These are phyloP conservation scores for Cairneyella variabilis DNA, from an alignment of 495 filamentous ascomycete genomes.

Conservation along the genomic window DNA sequence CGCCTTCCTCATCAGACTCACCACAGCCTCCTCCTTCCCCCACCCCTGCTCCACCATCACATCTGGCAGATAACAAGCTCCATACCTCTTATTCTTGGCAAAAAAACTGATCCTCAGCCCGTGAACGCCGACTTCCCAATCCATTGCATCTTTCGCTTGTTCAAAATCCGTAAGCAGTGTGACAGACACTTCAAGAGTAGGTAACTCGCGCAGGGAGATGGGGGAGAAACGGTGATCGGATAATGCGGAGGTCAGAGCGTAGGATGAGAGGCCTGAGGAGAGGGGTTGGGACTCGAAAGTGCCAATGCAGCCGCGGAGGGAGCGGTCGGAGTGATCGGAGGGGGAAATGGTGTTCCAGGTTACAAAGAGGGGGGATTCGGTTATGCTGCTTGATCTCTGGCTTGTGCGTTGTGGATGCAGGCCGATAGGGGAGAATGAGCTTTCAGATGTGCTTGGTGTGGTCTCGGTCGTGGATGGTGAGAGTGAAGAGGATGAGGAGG, in stretches of 20 bases:
- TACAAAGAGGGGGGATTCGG: slow-evolving; percentile 74
- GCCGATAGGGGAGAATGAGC: slow-evolving; percentile 22
- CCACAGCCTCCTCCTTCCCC: slow-evolving; percentile 88
- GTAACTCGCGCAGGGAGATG: slow-evolving; percentile 63
- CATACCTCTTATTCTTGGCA: slow-evolving; percentile 62
- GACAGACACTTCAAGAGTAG: slow-evolving; percentile 62
- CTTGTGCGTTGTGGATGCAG: slow-evolving; percentile 27
- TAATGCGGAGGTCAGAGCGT: slow-evolving; percentile 86
- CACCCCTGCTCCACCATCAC: slow-evolving; percentile 91
- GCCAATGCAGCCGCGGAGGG: slow-evolving; percentile 90
- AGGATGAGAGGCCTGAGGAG: slow-evolving; percentile 65
- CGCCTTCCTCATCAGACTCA: slow-evolving; percentile 90
- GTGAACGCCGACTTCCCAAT: slow-evolving; percentile 84
- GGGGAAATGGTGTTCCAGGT: slow-evolving; percentile 86
- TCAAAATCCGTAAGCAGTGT: slow-evolving; percentile 78
- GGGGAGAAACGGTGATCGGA: slow-evolving; percentile 83
- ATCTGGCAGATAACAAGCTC: slow-evolving; percentile 88
- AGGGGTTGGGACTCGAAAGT: slow-evolving; percentile 85
- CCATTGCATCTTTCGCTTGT: slow-evolving; percentile 64
- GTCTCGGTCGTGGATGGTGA: slow-evolving; percentile 2
- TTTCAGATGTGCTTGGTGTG: slow-evolving; percentile 11
- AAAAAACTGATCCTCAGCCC: slow-evolving; percentile 76
- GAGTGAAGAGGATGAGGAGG: slow-evolving; percentile 13
- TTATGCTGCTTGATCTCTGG: slow-evolving; percentile 24
- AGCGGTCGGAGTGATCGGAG: slow-evolving; percentile 52